Conservation (phyloP, 2,329 filamentous ascomycete genomes). For the Alternaria longipes region DNA sequence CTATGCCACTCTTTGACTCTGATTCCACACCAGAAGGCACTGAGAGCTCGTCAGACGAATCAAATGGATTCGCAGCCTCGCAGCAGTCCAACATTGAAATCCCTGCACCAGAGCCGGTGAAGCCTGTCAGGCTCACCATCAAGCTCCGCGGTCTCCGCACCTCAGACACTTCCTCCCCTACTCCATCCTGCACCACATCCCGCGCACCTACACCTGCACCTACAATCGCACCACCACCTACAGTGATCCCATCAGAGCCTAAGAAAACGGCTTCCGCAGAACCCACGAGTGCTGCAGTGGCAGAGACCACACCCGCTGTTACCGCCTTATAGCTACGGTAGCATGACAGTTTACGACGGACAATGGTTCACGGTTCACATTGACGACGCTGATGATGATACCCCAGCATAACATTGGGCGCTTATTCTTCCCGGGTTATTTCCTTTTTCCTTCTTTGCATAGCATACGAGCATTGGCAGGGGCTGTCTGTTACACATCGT, state of each 20-base stretch:
- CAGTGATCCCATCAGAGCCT: background rate
- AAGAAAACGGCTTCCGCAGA: conserved; percentile 3
- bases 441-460: conserved; percentile 37
- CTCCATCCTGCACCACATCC: conserved; percentile 31
- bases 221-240: background rate
- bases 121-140: conserved; percentile 43
- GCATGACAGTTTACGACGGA: conserved; percentile 22
- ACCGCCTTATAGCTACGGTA: conserved; percentile 18
- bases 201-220: conserved; percentile 21
- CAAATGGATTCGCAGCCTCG: conserved; percentile 39
- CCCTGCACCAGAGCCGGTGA: conserved; percentile 28
- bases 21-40: conserved; percentile 48
- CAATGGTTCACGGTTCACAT: conserved; percentile 16
- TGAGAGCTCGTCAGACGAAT: conserved; percentile 50
- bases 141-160: conserved; percentile 46
- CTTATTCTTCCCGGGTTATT: conserved; percentile 27
- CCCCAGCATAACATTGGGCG: conserved; percentile 40
- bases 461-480: conserved; percentile 41
- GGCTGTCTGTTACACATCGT: conserved; percentile 18
- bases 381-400: conserved; percentile 32
- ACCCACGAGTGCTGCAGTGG: conserved; percentile 2
- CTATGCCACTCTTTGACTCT: conserved; percentile 56
- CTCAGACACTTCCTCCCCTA: conserved; percentile 31
- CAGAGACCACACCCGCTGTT: conserved; percentile 16
- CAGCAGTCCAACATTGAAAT: conserved; percentile 37